Base-by-base conservation (phyloP, 306 rosid genomes). In the Ziziphus jujuba region DNA sequence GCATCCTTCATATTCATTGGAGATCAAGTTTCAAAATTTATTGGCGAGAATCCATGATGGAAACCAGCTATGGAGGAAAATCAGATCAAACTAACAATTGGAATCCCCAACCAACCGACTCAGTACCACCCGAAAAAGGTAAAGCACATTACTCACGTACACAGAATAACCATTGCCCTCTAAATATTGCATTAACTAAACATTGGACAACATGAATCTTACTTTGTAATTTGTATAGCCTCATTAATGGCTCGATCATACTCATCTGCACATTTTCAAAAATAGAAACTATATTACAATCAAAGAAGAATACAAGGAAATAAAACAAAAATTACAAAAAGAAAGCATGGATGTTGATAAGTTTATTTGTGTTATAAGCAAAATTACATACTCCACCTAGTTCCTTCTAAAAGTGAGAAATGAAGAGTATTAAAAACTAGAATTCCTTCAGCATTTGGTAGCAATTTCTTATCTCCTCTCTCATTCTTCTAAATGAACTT, bases 231-330 rank as follows among this genome's bases (percentile, higher is more conserved):
- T 74, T 77, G 75, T 76, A 87, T 85, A 31, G 97, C 97, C 75
- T 90, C 90, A 71, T 78, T 74, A 40, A 90, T 90, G 20, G 84
- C 75, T 62, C 83, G 87, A 67, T 90, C 91, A 56, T 90, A 90
- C 53, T 81, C 91, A 66, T 90, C 97, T 90, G 95, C 85, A 63
- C 31, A 52, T 28, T 15, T 74, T 66, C 66, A 70, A 57, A 67
- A 69, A 76, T 14, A 79, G 49, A 56, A 33, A 19, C 64, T 24
- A 44, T 43, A 51, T 72, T 58, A 58, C 4, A 22, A 36, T 58
- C 56, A 7, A 68, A 69, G 36, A 38, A 52, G 44, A 65, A 56
- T 21, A 49, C 19, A 28, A 54, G 35, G 14, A 60, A 33, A 60
- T 25, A 23, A 23, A 16, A 34, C 6, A 14, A 12, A 24, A 20